Conservation (phyloP, 78 protist species). For the Guillardia theta region DNA sequence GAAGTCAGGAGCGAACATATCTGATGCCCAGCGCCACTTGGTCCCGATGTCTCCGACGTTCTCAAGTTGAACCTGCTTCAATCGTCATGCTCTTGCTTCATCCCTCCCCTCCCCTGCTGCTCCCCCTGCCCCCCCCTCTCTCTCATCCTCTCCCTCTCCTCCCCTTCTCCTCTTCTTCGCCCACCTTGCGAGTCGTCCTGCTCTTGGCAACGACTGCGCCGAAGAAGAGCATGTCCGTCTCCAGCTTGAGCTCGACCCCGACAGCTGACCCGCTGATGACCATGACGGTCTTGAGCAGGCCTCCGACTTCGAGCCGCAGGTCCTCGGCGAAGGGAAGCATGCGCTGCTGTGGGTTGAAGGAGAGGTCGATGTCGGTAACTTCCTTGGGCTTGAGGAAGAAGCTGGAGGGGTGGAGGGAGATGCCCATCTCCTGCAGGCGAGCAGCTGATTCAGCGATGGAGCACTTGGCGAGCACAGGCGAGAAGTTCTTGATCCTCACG, state of each 20-base stretch:
- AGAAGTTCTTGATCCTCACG: conserved; percentile 50
- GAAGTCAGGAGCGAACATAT: conserved; percentile 32
- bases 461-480: conserved; percentile 30
- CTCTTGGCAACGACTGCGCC: conserved; percentile 62
- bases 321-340: conserved; percentile 38
- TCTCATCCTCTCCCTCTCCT: too few relatives aligned
- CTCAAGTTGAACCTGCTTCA: conserved; percentile 41
- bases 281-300: conserved; percentile 38
- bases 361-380: neutral
- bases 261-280: conserved; percentile 60
- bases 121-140: too few relatives aligned
- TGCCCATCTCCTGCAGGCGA: neutral
- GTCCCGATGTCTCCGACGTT: conserved; percentile 78
- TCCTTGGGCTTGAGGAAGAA: conserved; percentile 51
- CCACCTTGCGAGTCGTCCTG: neutral
- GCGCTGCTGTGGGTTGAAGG: conserved; percentile 52
- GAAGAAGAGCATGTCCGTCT: conserved; percentile 53
- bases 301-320: neutral
- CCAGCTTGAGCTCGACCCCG: conserved; percentile 69
- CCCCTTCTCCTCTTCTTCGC: too few relatives aligned
- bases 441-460: neutral
- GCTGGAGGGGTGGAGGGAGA: conserved; percentile 24
- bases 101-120: too few relatives aligned
- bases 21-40: conserved; percentile 44
- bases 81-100: too few relatives aligned